Conservation (phyloP, 257 asterid genomes). For the Phtheirospermum japonicum region DNA sequence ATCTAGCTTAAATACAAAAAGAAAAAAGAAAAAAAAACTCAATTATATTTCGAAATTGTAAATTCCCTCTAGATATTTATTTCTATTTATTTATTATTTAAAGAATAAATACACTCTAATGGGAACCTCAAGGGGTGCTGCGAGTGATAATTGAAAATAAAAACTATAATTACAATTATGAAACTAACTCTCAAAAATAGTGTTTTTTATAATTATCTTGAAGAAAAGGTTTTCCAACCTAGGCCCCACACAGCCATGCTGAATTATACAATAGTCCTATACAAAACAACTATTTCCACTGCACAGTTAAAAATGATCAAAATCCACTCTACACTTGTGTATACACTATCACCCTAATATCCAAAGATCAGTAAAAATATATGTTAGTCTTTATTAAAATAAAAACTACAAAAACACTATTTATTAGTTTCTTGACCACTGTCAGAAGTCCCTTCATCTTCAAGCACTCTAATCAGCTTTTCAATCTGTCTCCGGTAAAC, state of each 20-base stretch:
- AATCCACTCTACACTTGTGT: background rate
- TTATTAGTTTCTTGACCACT: conserved; percentile 27
- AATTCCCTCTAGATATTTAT: too few species aligned
- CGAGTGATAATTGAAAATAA: too few species aligned
- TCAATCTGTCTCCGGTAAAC: conserved; percentile 80
- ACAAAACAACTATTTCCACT: background rate
- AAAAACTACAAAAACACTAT: background rate
- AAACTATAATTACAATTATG: too few species aligned
- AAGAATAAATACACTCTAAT: too few species aligned
- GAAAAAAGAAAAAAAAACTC: too few species aligned
- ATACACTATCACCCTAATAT: background rate
- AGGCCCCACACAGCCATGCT: too few species aligned
- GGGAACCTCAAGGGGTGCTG: too few species aligned
- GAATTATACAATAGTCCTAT: background rate
- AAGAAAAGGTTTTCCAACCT: too few species aligned
- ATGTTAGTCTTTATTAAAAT: background rate
- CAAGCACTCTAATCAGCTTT: conserved; percentile 60
- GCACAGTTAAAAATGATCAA: background rate
- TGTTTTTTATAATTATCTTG: background rate
- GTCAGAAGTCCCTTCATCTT: conserved; percentile 37
- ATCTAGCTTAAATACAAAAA: too few species aligned
- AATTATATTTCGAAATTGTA: too few species aligned
- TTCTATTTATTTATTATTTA: too few species aligned
- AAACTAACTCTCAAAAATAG: too few species aligned
- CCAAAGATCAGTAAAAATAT: background rate